A percentile compares a stretch with the other conserved stretches of the same genome.
Conservation (phyloP, 2,329 filamentous ascomycete species). For the Aspergillus luchuensis region DNA sequence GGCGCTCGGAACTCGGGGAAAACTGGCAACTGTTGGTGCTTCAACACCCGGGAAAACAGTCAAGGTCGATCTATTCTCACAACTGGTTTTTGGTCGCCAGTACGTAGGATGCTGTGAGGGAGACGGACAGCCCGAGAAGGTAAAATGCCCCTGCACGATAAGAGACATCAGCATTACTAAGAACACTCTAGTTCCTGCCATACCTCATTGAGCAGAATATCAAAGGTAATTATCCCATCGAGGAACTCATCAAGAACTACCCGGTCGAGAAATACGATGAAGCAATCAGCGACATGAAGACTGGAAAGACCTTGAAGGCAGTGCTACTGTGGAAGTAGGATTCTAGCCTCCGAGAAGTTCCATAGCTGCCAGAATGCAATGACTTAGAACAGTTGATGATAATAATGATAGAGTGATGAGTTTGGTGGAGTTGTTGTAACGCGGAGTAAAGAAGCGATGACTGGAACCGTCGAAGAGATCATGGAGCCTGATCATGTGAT, state of each 20-base stretch:
- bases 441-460: too few relatives aligned
- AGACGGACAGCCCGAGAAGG: conserved; percentile 20
- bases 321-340: conserved; percentile 30
- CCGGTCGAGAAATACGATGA: conserved; percentile 32
- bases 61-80: conserved; percentile 21
- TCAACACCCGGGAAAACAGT: conserved; percentile 17
- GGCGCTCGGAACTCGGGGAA: conserved; percentile 21
- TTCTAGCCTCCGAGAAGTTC: background rate
- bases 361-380: background rate
- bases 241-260: conserved; percentile 50
- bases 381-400: background rate
- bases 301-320: conserved; percentile 30
- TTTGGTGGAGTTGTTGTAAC: too few relatives aligned
- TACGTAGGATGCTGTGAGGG: conserved; percentile 27
- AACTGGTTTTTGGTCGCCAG: conserved; percentile 23
- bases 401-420: background rate
- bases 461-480: too few relatives aligned
- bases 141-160: conserved; percentile 2
- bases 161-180: background rate
- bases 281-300: conserved; percentile 31
- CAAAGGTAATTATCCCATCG: conserved; percentile 52
- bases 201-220: conserved; percentile 53
- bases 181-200: conserved; percentile 34
- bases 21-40: conserved; percentile 22
- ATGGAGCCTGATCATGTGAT: too few relatives aligned